phyloP scores from a whole-genome alignment of 1,284 basidiomycete species.

The Rhodotorula sp. region DNA sequence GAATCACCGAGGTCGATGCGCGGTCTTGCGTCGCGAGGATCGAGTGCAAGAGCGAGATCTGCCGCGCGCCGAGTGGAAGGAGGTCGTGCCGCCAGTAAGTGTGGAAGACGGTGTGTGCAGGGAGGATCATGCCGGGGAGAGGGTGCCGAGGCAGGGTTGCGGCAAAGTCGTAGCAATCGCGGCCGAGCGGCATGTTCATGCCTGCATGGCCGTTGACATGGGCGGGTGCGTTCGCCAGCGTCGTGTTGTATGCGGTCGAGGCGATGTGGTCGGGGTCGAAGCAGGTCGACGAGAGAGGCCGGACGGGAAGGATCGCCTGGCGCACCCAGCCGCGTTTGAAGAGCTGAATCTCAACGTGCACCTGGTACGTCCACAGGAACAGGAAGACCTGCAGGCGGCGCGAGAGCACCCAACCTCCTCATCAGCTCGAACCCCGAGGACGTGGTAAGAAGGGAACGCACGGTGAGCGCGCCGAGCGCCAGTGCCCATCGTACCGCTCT shows the following conservation, averaged over 20 bases:
- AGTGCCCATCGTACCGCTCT: neutral
- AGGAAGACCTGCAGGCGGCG: constrained; percentile 51
- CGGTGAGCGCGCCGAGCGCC: neutral
- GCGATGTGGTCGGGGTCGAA: constrained; percentile 65
- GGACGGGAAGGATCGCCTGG: constrained; percentile 65
- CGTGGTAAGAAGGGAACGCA: neutral
- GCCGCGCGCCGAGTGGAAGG: constrained; percentile 70
- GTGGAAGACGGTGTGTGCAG: constrained; percentile 66
- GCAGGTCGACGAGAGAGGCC: constrained; percentile 66
- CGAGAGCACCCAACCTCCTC: neutral
- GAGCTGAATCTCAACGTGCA: constrained; percentile 76
- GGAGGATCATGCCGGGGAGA: constrained; percentile 52
- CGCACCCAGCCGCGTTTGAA: constrained; percentile 74
- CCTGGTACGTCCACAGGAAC: constrained; percentile 66
- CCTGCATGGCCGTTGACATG: constrained; percentile 74
- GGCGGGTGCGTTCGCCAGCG: constrained; percentile 62
- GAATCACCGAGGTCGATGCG: constrained; percentile 63
- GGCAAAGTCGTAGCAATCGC: constrained; percentile 86
- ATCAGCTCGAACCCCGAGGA: neutral
- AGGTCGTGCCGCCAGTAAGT: constrained; percentile 89
- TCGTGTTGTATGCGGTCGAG: constrained; percentile 65
- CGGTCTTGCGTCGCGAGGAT: constrained; percentile 86
- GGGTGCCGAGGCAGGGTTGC: constrained; percentile 61
- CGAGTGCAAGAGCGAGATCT: constrained; percentile 82
- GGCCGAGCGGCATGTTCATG: constrained; percentile 68